Percentiles rank a stretch among this genome's conserved stretches.
Conservation (phyloP, 2,329 filamentous ascomycete species). For the Massarina eburnea region DNA sequence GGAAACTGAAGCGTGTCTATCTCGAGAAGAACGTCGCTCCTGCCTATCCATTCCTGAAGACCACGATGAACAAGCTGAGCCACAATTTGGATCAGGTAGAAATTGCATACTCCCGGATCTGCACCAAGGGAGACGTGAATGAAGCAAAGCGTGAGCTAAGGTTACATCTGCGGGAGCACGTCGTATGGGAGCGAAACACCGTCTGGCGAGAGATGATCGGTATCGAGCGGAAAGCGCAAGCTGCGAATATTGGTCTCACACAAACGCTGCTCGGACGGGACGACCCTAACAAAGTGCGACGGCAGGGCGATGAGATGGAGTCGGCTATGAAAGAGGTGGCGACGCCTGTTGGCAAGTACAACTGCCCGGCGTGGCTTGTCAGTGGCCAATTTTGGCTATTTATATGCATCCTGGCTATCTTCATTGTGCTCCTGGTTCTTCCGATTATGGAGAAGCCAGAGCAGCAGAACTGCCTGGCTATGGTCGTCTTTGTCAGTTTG, state of each 20-base stretch:
- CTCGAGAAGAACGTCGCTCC: slow-evolving; percentile 72
- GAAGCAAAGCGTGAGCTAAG: slow-evolving; percentile 82
- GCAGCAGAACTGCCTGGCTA: slow-evolving; percentile 93
- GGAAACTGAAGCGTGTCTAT: slow-evolving; percentile 75
- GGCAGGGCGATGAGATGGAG: slow-evolving; percentile 83
- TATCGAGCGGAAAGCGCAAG: slow-evolving; percentile 92
- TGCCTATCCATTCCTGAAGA: slow-evolving; percentile 77
- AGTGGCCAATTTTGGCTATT: slow-evolving; percentile 80
- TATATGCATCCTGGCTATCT: slow-evolving; percentile 69
- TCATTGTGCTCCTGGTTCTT: slow-evolving; percentile 70
- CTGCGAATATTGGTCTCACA: slow-evolving; percentile 79
- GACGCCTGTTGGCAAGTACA: slow-evolving; percentile 78
- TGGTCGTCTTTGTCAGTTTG: slow-evolving; percentile 90
- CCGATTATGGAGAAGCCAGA: slow-evolving; percentile 85
- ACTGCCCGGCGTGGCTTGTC: slow-evolving; percentile 78
- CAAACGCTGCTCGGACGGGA: slow-evolving; percentile 78
- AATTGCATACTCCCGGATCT: slow-evolving; percentile 74
- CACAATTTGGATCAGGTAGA: slow-evolving; percentile 75
- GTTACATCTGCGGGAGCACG: slow-evolving; percentile 89
- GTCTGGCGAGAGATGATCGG: slow-evolving; percentile 99
- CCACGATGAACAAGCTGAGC: slow-evolving; percentile 71
- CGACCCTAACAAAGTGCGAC: slow-evolving; percentile 66
- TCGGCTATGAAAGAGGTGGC: slow-evolving; percentile 66
- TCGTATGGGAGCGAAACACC: slow-evolving; percentile 98
- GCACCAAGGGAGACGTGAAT: slow-evolving; percentile 76